Base-by-base conservation (phyloP, 805 yeast species). In the Candida adriatica region DNA sequence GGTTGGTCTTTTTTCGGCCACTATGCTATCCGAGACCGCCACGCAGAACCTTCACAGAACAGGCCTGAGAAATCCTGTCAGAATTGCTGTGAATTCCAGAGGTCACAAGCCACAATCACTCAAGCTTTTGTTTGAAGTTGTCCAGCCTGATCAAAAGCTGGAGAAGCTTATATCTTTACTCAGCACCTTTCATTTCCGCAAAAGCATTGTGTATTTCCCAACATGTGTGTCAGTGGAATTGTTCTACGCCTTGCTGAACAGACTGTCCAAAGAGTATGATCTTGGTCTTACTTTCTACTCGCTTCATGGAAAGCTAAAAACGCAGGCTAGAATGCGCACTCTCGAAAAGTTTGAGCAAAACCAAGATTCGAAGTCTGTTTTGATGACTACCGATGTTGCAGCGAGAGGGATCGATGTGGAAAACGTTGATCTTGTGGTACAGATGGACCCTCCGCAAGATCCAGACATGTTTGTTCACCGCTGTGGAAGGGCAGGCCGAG, bases 301-400 rank as follows among this genome's bases (percentile, higher is more conserved):
- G 0, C 59, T 92, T 26, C 97, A 92, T 57, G 99, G 99, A 2
- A 92, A 90, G 53, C 64, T 92, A 19, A 75, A 75, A n/a, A 79
- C 94, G 1, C 74, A 72, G 28, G 73, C 95, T 11, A 69, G 99
- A 43, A 58, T 80, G 31, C 82, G 74, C 51, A 83, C 95, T 0
- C 59, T 90, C 26, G 64, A 66, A 8, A 60, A 56, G 20, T 92
- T 90, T 51, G 50, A 45, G 14, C 23, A 20, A 5, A 26, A 36
- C 16, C 38, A 48, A 5, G 48, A 52, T 6, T 56, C 58, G 3
- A 78, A 75, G 41, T 64, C 78, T 8, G 73, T 90, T 1, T 58
- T 92, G 16, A 62, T 92, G 58, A 87, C 98, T 2, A 92, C 98
- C 0, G 98, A 92, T 64, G 96, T 92, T n/a, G 96, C 98, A 1